Base-by-base conservation (phyloP, 2,329 filamentous ascomycete species). In the Macroventuria anomochaeta region DNA sequence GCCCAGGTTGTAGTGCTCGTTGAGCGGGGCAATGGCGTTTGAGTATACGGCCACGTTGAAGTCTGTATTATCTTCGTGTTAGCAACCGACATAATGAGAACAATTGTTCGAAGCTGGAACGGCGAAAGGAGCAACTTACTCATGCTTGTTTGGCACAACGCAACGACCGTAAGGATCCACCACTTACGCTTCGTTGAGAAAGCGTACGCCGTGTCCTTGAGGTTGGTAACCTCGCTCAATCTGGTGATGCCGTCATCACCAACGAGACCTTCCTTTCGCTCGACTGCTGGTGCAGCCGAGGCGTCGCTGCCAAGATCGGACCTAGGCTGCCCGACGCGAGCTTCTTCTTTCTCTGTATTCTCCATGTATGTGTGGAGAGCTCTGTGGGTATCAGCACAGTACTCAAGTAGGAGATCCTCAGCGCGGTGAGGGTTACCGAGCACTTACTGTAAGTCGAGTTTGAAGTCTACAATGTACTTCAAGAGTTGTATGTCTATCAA, bases 31-130 rank as follows among this genome's bases (percentile, higher is more conserved):
- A 28, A 83, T 77, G 1, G 77, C 81, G 54, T 82, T 84, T 17
- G 80, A 78, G 62, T 83, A 85, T 11, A 84, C 74, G 2, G 79
- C 81, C 0, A 82, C 80, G 62, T 85, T 84, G 72, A 82, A 81
- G 64, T 84, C 62, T 63, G 33, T 4, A 80, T 33, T 6, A 10
- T 23, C 26, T 56, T 25, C 42, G 2, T 75, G 34, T 61, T 28
- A 61, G 6, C 73, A 80, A 34, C 77, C 68, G 33, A 76, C 60
- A 15, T 7, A 15, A 23, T 3, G 12, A 13, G 13, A 69, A 59
- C 25, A 79, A 72, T 8, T 71, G 73, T 5, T 55, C 53, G 17
- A 76, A 65, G 1, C 65, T 15, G 8, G 10, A 29, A 1, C 1
- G 17, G 1, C 4, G 10, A 5, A 11, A 2, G 17, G 71, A 42